Percentiles rank a stretch among this genome's conserved stretches.
phyloP scores from a whole-genome alignment of 1,139 yeast genomes.

The Saccharomyces hybrid region DNA sequence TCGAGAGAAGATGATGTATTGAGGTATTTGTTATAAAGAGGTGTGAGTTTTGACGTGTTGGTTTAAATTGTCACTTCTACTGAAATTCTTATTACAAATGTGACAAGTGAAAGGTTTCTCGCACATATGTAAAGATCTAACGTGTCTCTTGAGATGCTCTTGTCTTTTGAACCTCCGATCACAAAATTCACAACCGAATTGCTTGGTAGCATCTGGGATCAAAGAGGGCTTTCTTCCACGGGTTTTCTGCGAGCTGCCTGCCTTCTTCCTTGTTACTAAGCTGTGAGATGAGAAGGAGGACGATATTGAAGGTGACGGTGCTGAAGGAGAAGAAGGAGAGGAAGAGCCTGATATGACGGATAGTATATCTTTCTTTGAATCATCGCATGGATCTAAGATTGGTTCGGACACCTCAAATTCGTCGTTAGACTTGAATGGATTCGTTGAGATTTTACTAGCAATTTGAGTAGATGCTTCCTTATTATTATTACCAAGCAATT shows the following conservation, averaged over 20 bases:
- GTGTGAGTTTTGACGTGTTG: conserved; percentile 66
- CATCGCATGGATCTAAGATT: not conserved
- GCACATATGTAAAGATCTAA: conserved; percentile 60
- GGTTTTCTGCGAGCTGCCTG: conserved; percentile 8
- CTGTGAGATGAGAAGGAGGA: not conserved
- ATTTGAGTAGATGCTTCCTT: not conserved
- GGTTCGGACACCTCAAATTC: not conserved
- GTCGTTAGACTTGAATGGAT: not conserved
- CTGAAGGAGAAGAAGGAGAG: not conserved
- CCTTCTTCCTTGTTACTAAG: not conserved
- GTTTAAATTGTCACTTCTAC: conserved; percentile 63
- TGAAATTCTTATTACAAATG: conserved; percentile 62
- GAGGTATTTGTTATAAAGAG: not conserved
- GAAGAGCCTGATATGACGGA: not conserved
- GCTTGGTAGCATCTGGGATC: conserved; percentile 27
- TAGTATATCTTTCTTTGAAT: not conserved
- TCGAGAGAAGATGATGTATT: too few species aligned
- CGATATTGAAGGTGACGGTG: not conserved
- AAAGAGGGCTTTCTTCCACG: conserved; percentile 15
- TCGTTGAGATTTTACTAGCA: not conserved
- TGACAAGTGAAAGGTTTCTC: conserved; percentile 67
- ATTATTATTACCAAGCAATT: not conserved
- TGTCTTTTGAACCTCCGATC: conserved; percentile 61
- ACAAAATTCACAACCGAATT: conserved; percentile 37
- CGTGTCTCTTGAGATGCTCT: conserved; percentile 69